These are phyloP conservation scores for Babesia caballi DNA, from an alignment of 169 alveolate genomes.

Conservation along the genomic window DNA sequence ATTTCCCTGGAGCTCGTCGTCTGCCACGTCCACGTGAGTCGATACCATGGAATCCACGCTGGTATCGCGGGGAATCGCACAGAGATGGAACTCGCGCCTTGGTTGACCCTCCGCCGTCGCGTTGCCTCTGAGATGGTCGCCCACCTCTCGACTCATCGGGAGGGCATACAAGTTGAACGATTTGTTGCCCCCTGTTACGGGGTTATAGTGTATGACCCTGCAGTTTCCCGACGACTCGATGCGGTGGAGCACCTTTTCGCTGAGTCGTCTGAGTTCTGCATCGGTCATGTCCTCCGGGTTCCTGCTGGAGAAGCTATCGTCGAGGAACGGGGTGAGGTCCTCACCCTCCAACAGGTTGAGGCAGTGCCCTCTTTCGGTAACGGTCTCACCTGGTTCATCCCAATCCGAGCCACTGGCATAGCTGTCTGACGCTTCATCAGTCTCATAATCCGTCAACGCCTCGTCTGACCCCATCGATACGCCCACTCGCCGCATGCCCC, in stretches of 20 bases:
- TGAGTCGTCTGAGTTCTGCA: not conserved
- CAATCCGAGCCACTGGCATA: not conserved
- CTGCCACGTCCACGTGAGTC: not conserved
- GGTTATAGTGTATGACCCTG: conserved; percentile 9
- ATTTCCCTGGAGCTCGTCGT: not conserved
- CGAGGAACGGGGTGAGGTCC: conserved; percentile 24
- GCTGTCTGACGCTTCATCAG: not conserved
- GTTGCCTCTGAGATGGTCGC: not conserved
- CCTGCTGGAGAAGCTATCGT: conserved; percentile 9
- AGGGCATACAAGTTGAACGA: not conserved
- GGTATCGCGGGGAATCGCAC: not conserved
- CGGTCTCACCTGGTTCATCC: not conserved
- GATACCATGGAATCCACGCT: not conserved
- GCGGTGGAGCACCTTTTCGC: conserved; percentile 12
- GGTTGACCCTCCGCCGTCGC: not conserved
- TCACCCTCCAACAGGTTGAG: conserved; percentile 39
- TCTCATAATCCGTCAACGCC: not conserved
- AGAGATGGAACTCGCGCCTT: not conserved
- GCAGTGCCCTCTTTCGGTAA: conserved; percentile 17
- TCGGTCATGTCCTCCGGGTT: conserved; percentile 21
- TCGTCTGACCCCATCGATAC: not conserved
- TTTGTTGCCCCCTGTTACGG: not conserved
- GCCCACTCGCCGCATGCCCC: not conserved
- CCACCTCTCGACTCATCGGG: no score
- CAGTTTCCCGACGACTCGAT: conserved; percentile 16